phyloP scores from a whole-genome alignment of 345 rosid species.

The Chamaenerion angustifolium region DNA sequence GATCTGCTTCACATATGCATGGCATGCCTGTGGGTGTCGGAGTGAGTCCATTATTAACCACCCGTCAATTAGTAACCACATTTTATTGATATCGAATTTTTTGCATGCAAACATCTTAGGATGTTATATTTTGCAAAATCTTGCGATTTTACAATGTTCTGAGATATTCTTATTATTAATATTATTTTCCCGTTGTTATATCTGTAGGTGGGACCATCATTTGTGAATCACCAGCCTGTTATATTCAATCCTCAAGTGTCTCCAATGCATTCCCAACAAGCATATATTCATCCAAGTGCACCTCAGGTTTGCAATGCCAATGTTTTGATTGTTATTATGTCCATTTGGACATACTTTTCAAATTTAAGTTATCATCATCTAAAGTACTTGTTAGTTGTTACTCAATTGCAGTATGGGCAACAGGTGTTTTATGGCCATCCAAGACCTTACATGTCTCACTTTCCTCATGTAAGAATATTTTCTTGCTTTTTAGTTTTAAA shows the following conservation, averaged over 20 bases:
- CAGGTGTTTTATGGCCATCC: conserved; percentile 51
- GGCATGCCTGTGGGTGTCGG: conserved; percentile 62
- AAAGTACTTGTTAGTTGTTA: not conserved
- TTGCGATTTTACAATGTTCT: not conserved
- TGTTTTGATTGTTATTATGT: not conserved
- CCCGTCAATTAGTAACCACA: no score
- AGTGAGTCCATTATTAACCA: conserved; percentile 24
- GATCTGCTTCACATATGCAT: conserved; percentile 50
- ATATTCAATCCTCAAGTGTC: conserved; percentile 44
- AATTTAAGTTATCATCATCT: not conserved
- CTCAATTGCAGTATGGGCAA: conserved; percentile 44
- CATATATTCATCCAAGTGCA: conserved; percentile 64
- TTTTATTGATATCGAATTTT: no score
- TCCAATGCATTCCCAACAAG: conserved; percentile 39
- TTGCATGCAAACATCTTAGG: no score
- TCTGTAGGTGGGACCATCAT: conserved; percentile 56
- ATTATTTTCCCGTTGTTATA: conserved; percentile 3
- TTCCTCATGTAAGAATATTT: conserved; percentile 48
- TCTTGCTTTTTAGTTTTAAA: not conserved
- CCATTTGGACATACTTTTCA: not conserved
- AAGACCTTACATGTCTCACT: conserved; percentile 48
- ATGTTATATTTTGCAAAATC: no score
- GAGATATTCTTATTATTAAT: not conserved
- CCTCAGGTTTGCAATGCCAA: conserved; percentile 39
- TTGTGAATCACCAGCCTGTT: conserved; percentile 57